phyloP scores from a whole-genome alignment of 2,329 filamentous ascomycete genomes.

The Nannizziopsis barbatae region DNA sequence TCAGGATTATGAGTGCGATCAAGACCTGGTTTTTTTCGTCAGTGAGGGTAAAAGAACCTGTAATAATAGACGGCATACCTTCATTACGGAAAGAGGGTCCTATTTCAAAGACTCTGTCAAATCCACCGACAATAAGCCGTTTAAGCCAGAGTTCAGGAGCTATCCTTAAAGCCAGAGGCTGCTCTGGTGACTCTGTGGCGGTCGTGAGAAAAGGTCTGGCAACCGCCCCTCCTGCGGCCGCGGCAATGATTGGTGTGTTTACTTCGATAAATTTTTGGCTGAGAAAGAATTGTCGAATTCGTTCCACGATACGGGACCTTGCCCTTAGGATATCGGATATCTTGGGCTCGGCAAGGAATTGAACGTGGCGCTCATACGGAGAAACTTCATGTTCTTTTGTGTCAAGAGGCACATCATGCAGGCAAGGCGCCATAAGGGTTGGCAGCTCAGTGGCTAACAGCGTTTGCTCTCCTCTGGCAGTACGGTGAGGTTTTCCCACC shows the following conservation, averaged over 20 bases:
- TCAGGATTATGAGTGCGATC: constrained; percentile 92
- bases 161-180: constrained; percentile 66
- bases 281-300: constrained; percentile 63
- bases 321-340: constrained; percentile 60
- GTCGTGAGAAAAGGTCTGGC: constrained; percentile 76
- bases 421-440: constrained; percentile 59
- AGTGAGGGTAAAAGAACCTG: constrained; percentile 12
- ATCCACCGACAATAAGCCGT: constrained; percentile 74
- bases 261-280: constrained; percentile 70
- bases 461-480: constrained; percentile 63
- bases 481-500: constrained; percentile 58
- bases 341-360: constrained; percentile 65
- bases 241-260: constrained; percentile 76
- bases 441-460: constrained; percentile 59
- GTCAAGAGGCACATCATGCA: constrained; percentile 65
- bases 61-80: constrained; percentile 36
- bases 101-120: constrained; percentile 85
- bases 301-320: constrained; percentile 61
- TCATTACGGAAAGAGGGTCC: constrained; percentile 90
- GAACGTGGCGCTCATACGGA: constrained; percentile 68
- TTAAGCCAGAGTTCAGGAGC: constrained; percentile 95
- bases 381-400: constrained; percentile 61
- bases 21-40: constrained; percentile 37
- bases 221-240: constrained; percentile 72
- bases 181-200: constrained; percentile 63